These are phyloP conservation scores for Rhynchosporium secalis DNA, from an alignment of 2,329 filamentous ascomycete genomes.

Conservation along the genomic window DNA sequence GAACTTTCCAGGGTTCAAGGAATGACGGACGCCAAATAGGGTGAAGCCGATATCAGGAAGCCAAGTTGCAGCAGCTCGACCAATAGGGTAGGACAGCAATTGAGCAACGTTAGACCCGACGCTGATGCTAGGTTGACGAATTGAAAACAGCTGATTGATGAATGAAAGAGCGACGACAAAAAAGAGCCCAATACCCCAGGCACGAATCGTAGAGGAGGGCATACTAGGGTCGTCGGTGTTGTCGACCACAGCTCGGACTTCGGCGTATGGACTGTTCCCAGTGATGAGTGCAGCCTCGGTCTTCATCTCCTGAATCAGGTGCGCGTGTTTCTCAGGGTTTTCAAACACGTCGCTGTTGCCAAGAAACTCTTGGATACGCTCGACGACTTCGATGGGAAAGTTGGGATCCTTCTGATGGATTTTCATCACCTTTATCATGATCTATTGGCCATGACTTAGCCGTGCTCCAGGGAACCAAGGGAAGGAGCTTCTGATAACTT, in stretches of 20 bases:
- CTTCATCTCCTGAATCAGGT: slow-evolving; percentile 55
- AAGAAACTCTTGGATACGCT: slow-evolving; percentile 46
- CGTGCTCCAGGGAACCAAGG: not conserved
- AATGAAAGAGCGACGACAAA: slow-evolving; percentile 23
- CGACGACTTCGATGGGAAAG: slow-evolving; percentile 46
- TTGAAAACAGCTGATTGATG: slow-evolving; percentile 29
- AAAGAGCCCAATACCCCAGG: slow-evolving; percentile 60
- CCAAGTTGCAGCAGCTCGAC: slow-evolving; percentile 54
- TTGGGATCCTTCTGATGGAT: slow-evolving; percentile 50
- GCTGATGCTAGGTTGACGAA: slow-evolving; percentile 27
- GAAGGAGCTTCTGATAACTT: slow-evolving; percentile 21
- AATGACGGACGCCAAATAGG: slow-evolving; percentile 43
- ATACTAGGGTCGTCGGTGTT: slow-evolving; percentile 61
- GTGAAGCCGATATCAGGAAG: slow-evolving; percentile 54
- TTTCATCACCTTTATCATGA: slow-evolving; percentile 44
- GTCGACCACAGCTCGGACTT: slow-evolving; percentile 52
- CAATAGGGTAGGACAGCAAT: slow-evolving; percentile 44
- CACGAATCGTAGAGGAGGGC: slow-evolving; percentile 64
- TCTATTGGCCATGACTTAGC: slow-evolving; percentile 19
- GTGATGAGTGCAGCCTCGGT: slow-evolving; percentile 55
- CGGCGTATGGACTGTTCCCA: slow-evolving; percentile 49
- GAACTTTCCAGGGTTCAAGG: slow-evolving; percentile 58
- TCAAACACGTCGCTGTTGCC: slow-evolving; percentile 47
- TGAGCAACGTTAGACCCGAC: slow-evolving; percentile 30
- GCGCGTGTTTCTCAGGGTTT: slow-evolving; percentile 49